Evolutionary conservation across 768 basidiomycete genomes (phyloP).

Genomic region (Lactifluus subvellereus): DNA sequence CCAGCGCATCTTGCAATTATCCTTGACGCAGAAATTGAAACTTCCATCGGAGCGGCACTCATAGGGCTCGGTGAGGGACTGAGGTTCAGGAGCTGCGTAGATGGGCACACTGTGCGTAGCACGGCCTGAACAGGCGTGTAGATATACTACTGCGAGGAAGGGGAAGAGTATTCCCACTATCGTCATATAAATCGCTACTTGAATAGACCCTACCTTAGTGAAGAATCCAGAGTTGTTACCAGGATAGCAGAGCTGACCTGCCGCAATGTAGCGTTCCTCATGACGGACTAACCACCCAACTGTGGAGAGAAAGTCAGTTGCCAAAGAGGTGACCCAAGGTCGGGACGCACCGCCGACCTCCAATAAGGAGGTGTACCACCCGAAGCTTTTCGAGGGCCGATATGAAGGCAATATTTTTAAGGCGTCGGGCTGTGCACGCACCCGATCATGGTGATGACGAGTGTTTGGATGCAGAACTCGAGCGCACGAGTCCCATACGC

Average conservation of each 20-base stretch:
- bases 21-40: conserved; percentile 22
- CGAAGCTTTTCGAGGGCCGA: conserved; percentile 5
- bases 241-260: conserved; percentile 6
- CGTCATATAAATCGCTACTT: conserved; percentile 15
- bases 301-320: neutral
- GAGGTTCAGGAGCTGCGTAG: conserved; percentile 29
- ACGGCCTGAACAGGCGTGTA: conserved; percentile 18
- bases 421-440: neutral
- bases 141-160: conserved; percentile 8
- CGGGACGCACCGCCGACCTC: conserved; percentile 21
- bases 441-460: conserved; percentile 21
- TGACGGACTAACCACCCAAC: conserved; percentile 21
- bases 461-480: conserved; percentile 16
- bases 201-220: neutral
- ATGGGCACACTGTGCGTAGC: conserved; percentile 23
- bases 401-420: neutral
- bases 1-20: conserved; percentile 23
- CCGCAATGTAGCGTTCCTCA: conserved; percentile 5
- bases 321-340: neutral
- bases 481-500: neutral
- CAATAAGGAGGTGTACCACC: conserved; percentile 20
- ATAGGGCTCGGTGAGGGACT: conserved; percentile 20
- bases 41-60: conserved; percentile 23
- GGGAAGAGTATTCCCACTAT: conserved; percentile 10
- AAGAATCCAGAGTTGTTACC: neutral